A percentile compares a stretch with the other conserved stretches of the same genome.
Evolutionary conservation across 106 monocot species (phyloP).

Genomic region (Posidonia australis): DNA sequence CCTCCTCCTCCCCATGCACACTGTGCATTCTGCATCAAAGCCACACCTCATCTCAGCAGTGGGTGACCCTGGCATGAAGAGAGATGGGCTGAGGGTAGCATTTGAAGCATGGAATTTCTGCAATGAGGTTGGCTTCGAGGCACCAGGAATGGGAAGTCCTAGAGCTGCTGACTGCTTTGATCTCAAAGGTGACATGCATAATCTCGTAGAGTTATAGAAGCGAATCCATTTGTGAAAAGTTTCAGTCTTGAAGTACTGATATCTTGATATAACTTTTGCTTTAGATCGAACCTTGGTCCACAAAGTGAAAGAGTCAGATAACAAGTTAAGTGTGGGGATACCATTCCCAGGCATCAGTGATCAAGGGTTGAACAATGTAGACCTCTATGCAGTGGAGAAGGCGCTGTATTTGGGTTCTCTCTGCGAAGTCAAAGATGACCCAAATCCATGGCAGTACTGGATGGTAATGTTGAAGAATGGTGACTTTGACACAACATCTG

Average conservation of each 20-base stretch:
- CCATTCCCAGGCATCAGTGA: conserved; percentile 18
- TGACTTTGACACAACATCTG: conserved; percentile 59
- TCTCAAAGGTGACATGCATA: conserved; percentile 5
- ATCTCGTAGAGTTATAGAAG: too few relatives aligned
- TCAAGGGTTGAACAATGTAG: conserved; percentile 15
- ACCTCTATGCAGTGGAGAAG: conserved; percentile 59
- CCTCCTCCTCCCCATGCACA: neutral
- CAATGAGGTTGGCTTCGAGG: conserved; percentile 76
- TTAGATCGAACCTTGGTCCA: too few relatives aligned
- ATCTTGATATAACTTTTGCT: too few relatives aligned
- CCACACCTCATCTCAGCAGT: conserved; percentile 22
- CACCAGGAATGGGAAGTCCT: conserved; percentile 65
- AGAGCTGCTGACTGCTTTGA: conserved; percentile 64
- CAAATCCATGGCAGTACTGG: conserved; percentile 79
- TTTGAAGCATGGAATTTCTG: conserved; percentile 85
- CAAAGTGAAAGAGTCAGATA: conserved; percentile 39
- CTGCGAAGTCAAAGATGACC: conserved; percentile 42
- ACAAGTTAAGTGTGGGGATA: conserved; percentile 27
- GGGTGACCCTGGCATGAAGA: conserved; percentile 72
- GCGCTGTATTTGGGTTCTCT: conserved; percentile 55
- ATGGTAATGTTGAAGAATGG: conserved; percentile 96
- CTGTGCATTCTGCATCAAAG: neutral
- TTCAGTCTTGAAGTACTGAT: too few relatives aligned
- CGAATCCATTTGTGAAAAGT: too few relatives aligned
- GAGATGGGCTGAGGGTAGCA: conserved; percentile 64